Conservation (phyloP, 805 yeast genomes). For the Brettanomyces naardenensis region DNA sequence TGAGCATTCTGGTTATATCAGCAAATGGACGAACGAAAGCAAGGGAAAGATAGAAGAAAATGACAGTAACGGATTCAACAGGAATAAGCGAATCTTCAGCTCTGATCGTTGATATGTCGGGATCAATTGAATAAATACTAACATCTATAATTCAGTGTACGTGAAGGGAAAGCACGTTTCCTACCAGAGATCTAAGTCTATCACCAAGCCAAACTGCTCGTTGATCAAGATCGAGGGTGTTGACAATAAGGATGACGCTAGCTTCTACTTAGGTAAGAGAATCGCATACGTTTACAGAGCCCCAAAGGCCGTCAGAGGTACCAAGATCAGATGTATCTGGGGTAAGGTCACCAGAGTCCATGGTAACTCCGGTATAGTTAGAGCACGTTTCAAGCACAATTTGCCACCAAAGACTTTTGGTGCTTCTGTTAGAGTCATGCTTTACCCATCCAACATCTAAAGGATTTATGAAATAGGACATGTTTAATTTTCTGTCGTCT, state of each 20-base stretch:
- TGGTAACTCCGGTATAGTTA: conserved; percentile 97
- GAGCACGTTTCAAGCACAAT: conserved; percentile 98
- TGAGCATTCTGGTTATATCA: too few species aligned
- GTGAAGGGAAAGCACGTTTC: conserved; percentile 99
- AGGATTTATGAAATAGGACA: conserved; percentile 6
- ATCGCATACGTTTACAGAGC: conserved; percentile 99
- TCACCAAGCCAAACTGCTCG: conserved; percentile 96
- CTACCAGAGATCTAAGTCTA: conserved; percentile 99
- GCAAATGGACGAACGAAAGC: too few species aligned
- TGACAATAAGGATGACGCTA: conserved; percentile 83
- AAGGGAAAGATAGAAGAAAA: too few species aligned
- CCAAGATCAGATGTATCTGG: conserved; percentile 99
- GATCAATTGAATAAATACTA: too few species aligned
- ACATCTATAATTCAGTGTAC: conserved; percentile 64
- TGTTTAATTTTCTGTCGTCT: conserved; percentile 2
- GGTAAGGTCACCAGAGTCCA: conserved; percentile 98
- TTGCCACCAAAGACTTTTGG: conserved; percentile 99
- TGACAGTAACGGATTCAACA: too few species aligned
- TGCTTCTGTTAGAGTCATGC: conserved; percentile 99
- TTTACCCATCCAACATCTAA: conserved; percentile 99
- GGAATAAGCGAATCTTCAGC: too few species aligned
- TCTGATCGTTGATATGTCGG: too few species aligned
- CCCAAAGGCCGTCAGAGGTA: conserved; percentile 94
- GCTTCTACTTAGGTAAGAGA: conserved; percentile 99
- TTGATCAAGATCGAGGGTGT: conserved; percentile 97